A percentile compares a stretch with the other conserved stretches of the same genome.
Conservation (phyloP, 2,329 filamentous ascomycete genomes). For the Scopulariopsis brevicaulis region DNA sequence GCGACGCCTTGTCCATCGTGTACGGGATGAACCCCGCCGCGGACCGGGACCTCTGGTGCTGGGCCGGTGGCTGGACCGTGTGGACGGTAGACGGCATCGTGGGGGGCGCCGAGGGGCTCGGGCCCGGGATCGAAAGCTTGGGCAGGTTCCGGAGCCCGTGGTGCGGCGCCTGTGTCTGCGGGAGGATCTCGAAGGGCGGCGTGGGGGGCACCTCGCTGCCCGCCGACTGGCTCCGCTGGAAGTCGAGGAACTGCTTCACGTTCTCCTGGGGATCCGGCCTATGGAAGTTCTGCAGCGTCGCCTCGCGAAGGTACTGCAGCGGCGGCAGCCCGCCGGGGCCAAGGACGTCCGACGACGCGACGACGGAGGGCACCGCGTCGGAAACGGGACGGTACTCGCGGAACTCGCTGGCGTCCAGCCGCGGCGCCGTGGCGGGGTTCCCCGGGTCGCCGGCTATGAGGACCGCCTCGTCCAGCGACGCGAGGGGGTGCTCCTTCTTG, state of each 20-base stretch:
- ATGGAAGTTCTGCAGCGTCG: slow-evolving; percentile 46
- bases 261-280: slow-evolving; percentile 80
- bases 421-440: slow-evolving; percentile 53
- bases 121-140: slow-evolving; percentile 47
- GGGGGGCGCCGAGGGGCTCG: slow-evolving; percentile 10
- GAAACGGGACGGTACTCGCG: slow-evolving; percentile 42
- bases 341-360: slow-evolving; percentile 84
- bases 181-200: slow-evolving; percentile 48
- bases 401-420: slow-evolving; percentile 5
- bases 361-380: slow-evolving; percentile 67
- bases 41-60: slow-evolving; percentile 7
- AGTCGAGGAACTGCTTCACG: slow-evolving; percentile 79
- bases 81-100: slow-evolving; percentile 9
- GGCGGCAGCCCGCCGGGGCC: slow-evolving; percentile 55
- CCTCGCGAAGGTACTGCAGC: slow-evolving; percentile 62
- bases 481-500: slow-evolving; percentile 60
- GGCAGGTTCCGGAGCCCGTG: slow-evolving; percentile 46
- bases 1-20: slow-evolving; percentile 37
- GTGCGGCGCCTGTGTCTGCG: slow-evolving; percentile 25
- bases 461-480: slow-evolving; percentile 41
- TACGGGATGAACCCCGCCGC: slow-evolving; percentile 30
- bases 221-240: slow-evolving; percentile 52
- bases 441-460: slow-evolving; percentile 71
- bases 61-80: neutral
- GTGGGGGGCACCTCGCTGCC: slow-evolving; percentile 52